phyloP scores from a whole-genome alignment of 2,329 filamentous ascomycete species.

The Boeremia lycopersici region DNA sequence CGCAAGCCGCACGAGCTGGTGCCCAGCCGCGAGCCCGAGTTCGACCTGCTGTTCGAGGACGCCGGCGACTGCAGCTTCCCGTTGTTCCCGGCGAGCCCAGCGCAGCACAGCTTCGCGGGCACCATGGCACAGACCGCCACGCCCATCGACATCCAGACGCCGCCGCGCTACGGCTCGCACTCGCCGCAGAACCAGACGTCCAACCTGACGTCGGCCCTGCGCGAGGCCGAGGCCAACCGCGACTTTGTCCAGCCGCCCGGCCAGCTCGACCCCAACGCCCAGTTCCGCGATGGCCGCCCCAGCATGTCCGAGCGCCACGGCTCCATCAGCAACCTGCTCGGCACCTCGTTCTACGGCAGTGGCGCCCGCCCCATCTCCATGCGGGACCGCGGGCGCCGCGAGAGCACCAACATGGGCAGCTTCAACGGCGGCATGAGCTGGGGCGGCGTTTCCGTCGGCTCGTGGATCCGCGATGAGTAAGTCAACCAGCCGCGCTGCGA shows the following conservation, averaged over 20 bases:
- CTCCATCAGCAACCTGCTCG: conserved; percentile 57
- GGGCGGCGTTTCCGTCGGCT: conserved; percentile 94
- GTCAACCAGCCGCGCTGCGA: conserved; percentile 49
- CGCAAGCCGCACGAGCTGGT: conserved; percentile 48
- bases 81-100: conserved; percentile 45
- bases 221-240: conserved; percentile 52
- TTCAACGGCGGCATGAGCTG: conserved; percentile 86
- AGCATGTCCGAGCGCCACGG: conserved; percentile 57
- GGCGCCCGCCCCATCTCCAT: conserved; percentile 67
- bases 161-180: conserved; percentile 60
- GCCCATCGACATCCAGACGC: conserved; percentile 65
- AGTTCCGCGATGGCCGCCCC: conserved; percentile 39
- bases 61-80: conserved; percentile 50
- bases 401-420: conserved; percentile 66
- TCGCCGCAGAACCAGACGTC: conserved; percentile 67
- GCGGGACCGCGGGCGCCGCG: conserved; percentile 60
- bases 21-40: conserved; percentile 37
- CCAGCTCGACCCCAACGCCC: conserved; percentile 47
- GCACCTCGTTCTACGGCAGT: conserved; percentile 60
- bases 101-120: conserved; percentile 27
- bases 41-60: conserved; percentile 50
- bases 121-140: conserved; percentile 60
- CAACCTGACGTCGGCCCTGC: conserved; percentile 66
- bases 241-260: conserved; percentile 46
- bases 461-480: conserved; percentile 98